phyloP scores from a whole-genome alignment of 345 rosid species.

The Salix suchowensis region DNA sequence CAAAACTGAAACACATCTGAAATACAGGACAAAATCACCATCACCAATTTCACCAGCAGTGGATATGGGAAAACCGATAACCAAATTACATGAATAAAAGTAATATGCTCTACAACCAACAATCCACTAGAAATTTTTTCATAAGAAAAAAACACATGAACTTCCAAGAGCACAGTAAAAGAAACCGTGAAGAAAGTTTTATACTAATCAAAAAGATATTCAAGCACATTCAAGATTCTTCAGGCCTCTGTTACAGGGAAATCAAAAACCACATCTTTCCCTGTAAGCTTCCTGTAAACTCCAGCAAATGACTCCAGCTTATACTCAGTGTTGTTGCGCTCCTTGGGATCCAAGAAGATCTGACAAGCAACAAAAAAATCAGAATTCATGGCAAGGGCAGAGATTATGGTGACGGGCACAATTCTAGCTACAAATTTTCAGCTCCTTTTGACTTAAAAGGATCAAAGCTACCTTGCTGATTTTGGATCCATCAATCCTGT shows the following conservation, averaged over 20 bases:
- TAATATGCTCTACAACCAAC: no score
- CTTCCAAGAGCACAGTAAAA: neutral
- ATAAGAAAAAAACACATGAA: neutral
- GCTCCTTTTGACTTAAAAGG: neutral
- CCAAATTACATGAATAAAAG: no score
- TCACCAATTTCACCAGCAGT: no score
- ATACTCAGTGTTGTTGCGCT: conserved; percentile 63
- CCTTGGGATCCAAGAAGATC: conserved; percentile 67
- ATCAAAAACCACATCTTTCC: conserved; percentile 72
- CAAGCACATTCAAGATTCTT: neutral
- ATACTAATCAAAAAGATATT: neutral
- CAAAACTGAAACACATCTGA: no score
- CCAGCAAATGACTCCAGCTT: conserved; percentile 62
- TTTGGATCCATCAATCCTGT: conserved; percentile 76
- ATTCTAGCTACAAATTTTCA: neutral
- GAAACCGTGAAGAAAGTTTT: neutral
- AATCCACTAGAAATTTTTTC: no score
- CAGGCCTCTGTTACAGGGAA: conserved; percentile 48
- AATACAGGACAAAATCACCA: no score
- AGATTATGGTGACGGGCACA: neutral
- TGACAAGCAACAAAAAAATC: neutral
- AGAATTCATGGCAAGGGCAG: neutral
- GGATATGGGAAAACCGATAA: no score
- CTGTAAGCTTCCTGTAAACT: conserved; percentile 74
- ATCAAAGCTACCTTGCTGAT: conserved; percentile 53